phyloP scores from a whole-genome alignment of 2,329 filamentous ascomycete genomes.

The Botrytis galanthina region DNA sequence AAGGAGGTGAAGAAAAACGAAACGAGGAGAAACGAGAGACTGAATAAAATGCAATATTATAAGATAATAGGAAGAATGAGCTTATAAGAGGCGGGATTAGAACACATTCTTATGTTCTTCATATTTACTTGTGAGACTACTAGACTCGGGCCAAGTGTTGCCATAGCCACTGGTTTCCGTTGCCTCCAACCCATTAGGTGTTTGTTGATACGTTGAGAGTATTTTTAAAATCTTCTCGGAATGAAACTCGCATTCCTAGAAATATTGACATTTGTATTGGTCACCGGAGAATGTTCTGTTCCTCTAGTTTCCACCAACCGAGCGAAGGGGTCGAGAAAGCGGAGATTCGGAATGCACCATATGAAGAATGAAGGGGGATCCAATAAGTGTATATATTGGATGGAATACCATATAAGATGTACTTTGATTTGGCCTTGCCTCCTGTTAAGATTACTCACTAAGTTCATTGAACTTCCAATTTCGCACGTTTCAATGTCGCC shows the following conservation, averaged over 20 bases:
- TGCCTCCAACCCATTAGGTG: background rate
- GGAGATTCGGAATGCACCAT: background rate
- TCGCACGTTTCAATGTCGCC: background rate
- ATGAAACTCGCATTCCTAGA: background rate
- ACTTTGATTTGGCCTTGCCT: background rate
- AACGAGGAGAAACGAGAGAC: conserved; percentile 9
- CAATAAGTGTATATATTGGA: background rate
- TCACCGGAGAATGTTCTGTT: background rate
- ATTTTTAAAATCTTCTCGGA: background rate
- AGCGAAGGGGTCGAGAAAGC: conserved; percentile 1
- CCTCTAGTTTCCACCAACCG: background rate
- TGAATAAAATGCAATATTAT: background rate
- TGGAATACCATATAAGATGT: background rate
- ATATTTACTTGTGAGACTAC: background rate
- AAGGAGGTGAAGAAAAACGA: background rate
- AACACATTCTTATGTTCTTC: conserved; percentile 7
- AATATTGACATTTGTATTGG: background rate
- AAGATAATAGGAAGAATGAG: conserved; percentile 5
- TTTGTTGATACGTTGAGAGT: background rate
- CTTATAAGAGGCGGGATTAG: background rate
- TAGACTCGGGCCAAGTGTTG: background rate
- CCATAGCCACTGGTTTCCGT: background rate
- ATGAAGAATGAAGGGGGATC: background rate
- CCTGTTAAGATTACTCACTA: background rate
- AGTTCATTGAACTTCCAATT: background rate